These are phyloP conservation scores for Talaromyces sp. DNA, from an alignment of 2,329 filamentous ascomycete genomes.

Conservation along the genomic window DNA sequence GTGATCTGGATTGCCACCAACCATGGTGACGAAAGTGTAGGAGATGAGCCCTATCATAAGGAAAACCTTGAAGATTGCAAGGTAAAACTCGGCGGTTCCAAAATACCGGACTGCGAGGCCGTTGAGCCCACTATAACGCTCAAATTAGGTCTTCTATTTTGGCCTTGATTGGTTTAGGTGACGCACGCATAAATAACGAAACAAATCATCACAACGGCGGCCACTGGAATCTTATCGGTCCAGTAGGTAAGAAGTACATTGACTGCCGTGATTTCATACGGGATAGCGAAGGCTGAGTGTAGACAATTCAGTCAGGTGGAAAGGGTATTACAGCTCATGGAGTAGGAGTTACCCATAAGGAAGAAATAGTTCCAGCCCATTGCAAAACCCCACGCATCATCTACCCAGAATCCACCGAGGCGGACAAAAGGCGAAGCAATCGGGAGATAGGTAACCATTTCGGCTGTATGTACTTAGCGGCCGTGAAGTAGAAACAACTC, in stretches of 20 bases:
- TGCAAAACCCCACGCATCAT: conserved; percentile 77
- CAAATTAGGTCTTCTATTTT: not conserved
- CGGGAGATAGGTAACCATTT: conserved; percentile 80
- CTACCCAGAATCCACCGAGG: conserved; percentile 72
- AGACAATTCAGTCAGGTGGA: not conserved
- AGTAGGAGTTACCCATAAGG: not conserved
- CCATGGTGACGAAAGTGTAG: conserved; percentile 11
- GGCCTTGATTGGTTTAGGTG: conserved; percentile 39
- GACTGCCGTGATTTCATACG: conserved; percentile 6
- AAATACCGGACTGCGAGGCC: conserved; percentile 54
- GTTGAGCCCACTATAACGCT: conserved; percentile 51
- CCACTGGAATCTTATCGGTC: conserved; percentile 31
- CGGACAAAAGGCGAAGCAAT: conserved; percentile 73
- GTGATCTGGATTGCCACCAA: conserved; percentile 30
- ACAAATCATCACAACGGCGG: conserved; percentile 58
- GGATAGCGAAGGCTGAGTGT: conserved; percentile 4
- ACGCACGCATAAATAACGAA: conserved; percentile 53
- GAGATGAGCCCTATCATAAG: conserved; percentile 43
- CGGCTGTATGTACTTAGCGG: conserved; percentile 48
- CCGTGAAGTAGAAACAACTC: not conserved
- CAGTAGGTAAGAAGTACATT: conserved; percentile 2
- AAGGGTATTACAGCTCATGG: not conserved
- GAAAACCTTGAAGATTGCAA: conserved; percentile 55
- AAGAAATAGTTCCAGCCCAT: conserved; percentile 53
- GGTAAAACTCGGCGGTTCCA: conserved; percentile 58